Evolutionary conservation across 805 yeast genomes (phyloP).

Genomic region (Tetrapisispora namnaoensis): DNA sequence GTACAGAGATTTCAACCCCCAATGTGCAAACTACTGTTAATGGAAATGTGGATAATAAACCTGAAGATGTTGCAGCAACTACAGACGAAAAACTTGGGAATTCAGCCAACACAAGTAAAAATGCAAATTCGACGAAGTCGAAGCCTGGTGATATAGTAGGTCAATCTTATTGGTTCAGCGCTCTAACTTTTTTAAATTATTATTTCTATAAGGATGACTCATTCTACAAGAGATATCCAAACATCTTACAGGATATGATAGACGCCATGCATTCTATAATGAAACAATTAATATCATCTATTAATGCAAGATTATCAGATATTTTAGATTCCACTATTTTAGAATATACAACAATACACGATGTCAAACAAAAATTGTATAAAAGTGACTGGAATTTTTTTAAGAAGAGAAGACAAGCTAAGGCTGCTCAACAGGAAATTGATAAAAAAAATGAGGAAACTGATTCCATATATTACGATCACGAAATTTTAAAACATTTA

Average conservation of each 20-base stretch:
- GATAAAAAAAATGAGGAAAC: slow-evolving; percentile 6
- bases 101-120: background rate
- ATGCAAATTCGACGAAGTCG: slow-evolving; percentile 6
- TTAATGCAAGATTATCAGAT: slow-evolving; percentile 48
- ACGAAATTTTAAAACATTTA: slow-evolving; percentile 63
- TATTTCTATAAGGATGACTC: slow-evolving; percentile 61
- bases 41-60: slow-evolving; percentile 6
- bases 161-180: slow-evolving; percentile 83
- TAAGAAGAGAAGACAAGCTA: slow-evolving; percentile 31
- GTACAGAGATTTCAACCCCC: slow-evolving; percentile 5
- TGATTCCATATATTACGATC: slow-evolving; percentile 36
- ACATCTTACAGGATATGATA: slow-evolving; percentile 48
- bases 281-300: slow-evolving; percentile 56
- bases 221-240: slow-evolving; percentile 46
- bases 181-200: slow-evolving; percentile 64
- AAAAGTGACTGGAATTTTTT: slow-evolving; percentile 63
- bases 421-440: slow-evolving; percentile 15
- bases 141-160: slow-evolving; percentile 50
- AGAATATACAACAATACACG: slow-evolving; percentile 75
- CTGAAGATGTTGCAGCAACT: background rate
- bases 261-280: slow-evolving; percentile 49
- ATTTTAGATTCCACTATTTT: slow-evolving; percentile 59
- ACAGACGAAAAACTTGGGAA: background rate
- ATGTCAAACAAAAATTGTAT: slow-evolving; percentile 63
- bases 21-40: slow-evolving; percentile 23